These are phyloP conservation scores for Aureobasidium mangrovei DNA, from an alignment of 2,329 filamentous ascomycete species.

Conservation along the genomic window DNA sequence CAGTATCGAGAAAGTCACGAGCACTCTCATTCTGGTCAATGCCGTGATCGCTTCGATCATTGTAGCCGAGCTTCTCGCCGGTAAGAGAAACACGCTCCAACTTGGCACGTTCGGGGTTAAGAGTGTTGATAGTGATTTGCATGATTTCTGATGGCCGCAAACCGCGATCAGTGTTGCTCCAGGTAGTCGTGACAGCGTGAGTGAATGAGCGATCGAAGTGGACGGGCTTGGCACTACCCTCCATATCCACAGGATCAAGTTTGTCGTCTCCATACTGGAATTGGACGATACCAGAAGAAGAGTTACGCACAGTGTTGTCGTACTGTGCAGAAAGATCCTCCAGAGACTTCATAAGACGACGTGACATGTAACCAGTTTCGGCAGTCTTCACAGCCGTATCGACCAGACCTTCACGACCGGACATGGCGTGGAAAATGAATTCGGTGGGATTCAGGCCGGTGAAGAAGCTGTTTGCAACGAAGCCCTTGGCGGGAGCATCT, in stretches of 20 bases:
- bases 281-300: conserved; percentile 79
- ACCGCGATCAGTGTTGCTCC: conserved; percentile 65
- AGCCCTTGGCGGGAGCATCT: conserved; percentile 90
- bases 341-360: conserved; percentile 93
- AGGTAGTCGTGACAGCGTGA: conserved; percentile 67
- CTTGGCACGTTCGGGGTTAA: conserved; percentile 59
- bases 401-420: conserved; percentile 93
- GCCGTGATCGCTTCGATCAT: conserved; percentile 55
- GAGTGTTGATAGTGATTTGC: conserved; percentile 55
- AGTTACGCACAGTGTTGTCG: conserved; percentile 89
- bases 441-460: conserved; percentile 82
- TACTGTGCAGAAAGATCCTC: conserved; percentile 92
- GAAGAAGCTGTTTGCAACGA: conserved; percentile 96
- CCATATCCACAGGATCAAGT: conserved; percentile 95
- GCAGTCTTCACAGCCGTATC: conserved; percentile 99
- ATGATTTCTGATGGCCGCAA: conserved; percentile 68
- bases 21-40: conserved; percentile 60
- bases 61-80: conserved; percentile 55
- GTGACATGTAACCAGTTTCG: conserved; percentile 98
- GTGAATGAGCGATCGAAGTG: conserved; percentile 87
- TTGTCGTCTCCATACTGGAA: conserved; percentile 97
- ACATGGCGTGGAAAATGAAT: conserved; percentile 97
- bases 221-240: conserved; percentile 84
- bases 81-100: conserved; percentile 55
- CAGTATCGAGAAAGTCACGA: conserved; percentile 69